These are phyloP conservation scores for Penicillium cosmopolitanum DNA, from an alignment of 495 filamentous ascomycete species.

Conservation along the genomic window DNA sequence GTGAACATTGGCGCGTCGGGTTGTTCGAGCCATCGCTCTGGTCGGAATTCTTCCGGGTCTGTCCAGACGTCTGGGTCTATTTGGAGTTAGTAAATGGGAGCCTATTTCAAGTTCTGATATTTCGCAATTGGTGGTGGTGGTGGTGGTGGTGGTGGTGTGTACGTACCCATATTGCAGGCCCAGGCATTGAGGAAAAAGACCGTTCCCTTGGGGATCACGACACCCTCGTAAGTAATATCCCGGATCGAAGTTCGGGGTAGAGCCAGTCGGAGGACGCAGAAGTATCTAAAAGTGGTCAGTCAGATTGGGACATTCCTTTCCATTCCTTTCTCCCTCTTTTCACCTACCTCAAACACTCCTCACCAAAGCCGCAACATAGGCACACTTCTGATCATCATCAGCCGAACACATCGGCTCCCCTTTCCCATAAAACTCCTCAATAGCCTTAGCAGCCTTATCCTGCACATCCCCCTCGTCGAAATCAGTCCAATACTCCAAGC, in stretches of 20 bases:
- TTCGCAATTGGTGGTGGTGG: not conserved
- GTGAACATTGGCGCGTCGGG: slow-evolving; percentile 65
- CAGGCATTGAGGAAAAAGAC: slow-evolving; percentile 68
- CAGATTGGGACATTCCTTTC: too few species aligned
- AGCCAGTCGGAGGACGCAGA: slow-evolving; percentile 62
- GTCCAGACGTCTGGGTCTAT: slow-evolving; percentile 59
- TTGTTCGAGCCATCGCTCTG: slow-evolving; percentile 65
- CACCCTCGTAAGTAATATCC: slow-evolving; percentile 60
- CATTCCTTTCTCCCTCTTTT: too few species aligned
- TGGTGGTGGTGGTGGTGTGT: not conserved
- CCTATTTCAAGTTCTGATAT: not conserved
- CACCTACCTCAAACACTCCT: slow-evolving; percentile 58
- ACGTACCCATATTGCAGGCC: slow-evolving; percentile 65
- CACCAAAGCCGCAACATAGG: slow-evolving; percentile 61
- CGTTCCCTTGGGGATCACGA: slow-evolving; percentile 59
- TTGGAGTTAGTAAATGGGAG: not conserved
- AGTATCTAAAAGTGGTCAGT: slow-evolving; percentile 42
- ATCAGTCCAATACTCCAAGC: slow-evolving; percentile 65
- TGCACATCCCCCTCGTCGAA: slow-evolving; percentile 62
- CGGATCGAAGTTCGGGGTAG: slow-evolving; percentile 63
- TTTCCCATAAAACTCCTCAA: slow-evolving; percentile 54
- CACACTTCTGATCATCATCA: slow-evolving; percentile 63
- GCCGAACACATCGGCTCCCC: slow-evolving; percentile 59
- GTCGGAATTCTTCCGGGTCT: slow-evolving; percentile 61
- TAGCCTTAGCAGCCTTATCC: slow-evolving; percentile 58